A percentile compares a stretch with the other conserved stretches of the same genome.
These are phyloP conservation scores for Rhizoclosmatium globosum DNA, from an alignment of 192 early-diverging fungal species.

Conservation along the genomic window DNA sequence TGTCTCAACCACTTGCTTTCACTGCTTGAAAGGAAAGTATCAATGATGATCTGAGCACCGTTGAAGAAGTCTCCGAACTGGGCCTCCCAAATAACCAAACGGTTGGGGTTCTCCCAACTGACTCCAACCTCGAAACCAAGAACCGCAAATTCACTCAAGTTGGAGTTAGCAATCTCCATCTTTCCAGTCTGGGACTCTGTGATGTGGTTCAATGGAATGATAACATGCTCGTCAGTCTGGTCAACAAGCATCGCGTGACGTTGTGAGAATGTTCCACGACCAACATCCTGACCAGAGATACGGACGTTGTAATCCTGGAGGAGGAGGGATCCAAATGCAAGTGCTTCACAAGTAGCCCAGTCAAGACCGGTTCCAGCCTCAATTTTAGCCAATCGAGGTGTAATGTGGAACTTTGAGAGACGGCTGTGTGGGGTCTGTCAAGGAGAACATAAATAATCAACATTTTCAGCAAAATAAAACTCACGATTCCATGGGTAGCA, in stretches of 20 bases:
- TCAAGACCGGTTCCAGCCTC: conserved; percentile 77
- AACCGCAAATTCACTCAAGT: conserved; percentile 93
- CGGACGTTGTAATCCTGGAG: conserved; percentile 87
- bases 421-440: conserved; percentile 71
- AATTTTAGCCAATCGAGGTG: conserved; percentile 77
- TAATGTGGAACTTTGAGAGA: conserved; percentile 90
- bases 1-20: conserved; percentile 97
- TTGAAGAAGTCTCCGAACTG: conserved; percentile 99
- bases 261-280: conserved; percentile 97
- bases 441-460: neutral
- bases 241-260: conserved; percentile 97
- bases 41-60: conserved; percentile 86
- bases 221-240: conserved; percentile 85
- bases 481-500: conserved; percentile 67
- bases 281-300: conserved; percentile 97
- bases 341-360: conserved; percentile 94
- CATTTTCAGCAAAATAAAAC: conserved; percentile 42
- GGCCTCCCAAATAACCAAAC: conserved; percentile 95
- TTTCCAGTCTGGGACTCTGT: conserved; percentile 55
- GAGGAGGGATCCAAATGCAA: conserved; percentile 90
- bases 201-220: conserved; percentile 82
- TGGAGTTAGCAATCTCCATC: conserved; percentile 90
- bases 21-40: conserved; percentile 87
- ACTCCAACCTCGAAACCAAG: conserved; percentile 96
- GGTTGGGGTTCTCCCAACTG: conserved; percentile 86